These are phyloP conservation scores for Suhomyces maxii DNA, from an alignment of 1,139 yeast genomes.

Conservation along the genomic window DNA sequence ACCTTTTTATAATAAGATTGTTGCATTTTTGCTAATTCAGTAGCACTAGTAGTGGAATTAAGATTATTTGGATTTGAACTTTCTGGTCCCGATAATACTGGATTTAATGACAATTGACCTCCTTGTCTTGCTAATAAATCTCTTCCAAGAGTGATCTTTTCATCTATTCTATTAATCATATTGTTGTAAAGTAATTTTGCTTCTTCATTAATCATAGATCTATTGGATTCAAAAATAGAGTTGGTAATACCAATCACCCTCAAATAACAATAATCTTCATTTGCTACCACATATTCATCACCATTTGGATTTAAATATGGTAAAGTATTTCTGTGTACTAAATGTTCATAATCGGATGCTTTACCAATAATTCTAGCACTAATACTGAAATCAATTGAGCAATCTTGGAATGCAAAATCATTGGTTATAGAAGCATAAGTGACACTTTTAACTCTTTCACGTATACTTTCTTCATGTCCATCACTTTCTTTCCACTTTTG, in stretches of 20 bases:
- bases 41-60: constrained; percentile 22
- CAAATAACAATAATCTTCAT: constrained; percentile 32
- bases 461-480: constrained; percentile 9
- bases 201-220: constrained; percentile 35
- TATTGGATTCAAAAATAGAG: constrained; percentile 28
- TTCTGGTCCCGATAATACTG: neutral
- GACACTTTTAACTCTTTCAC: constrained; percentile 6
- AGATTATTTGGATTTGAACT: constrained; percentile 4
- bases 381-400: constrained; percentile 36
- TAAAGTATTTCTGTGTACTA: constrained; percentile 18
- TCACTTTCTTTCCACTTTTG: constrained; percentile 28
- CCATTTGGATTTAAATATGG: constrained; percentile 17
- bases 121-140: constrained; percentile 14
- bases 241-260: constrained; percentile 28
- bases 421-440: constrained; percentile 26
- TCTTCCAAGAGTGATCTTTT: constrained; percentile 26
- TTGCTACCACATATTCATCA: constrained; percentile 41
- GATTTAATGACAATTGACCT: neutral
- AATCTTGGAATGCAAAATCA: constrained; percentile 35
- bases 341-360: constrained; percentile 29
- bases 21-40: constrained; percentile 32
- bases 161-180: constrained; percentile 28
- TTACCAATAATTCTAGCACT: constrained; percentile 41
- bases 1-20: constrained; percentile 30
- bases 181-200: constrained; percentile 30